phyloP scores from a whole-genome alignment of 192 early-diverging fungal species.

The Piromyces sp. region DNA sequence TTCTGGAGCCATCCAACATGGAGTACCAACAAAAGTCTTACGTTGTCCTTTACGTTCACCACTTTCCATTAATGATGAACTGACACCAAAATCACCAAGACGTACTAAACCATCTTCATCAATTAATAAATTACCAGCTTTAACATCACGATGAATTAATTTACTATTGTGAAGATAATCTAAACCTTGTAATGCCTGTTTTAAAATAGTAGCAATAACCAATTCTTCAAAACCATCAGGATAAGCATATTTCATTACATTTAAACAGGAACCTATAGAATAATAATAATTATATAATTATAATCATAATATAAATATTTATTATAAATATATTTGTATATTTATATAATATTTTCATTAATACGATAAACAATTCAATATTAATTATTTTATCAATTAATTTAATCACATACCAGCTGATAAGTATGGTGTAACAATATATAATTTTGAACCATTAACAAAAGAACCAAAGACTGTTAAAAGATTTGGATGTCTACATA shows the following conservation, averaged over 20 bases:
- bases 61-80: slow-evolving; percentile 42
- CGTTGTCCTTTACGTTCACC: slow-evolving; percentile 36
- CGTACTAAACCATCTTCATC: slow-evolving; percentile 44
- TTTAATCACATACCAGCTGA: slow-evolving; percentile 27
- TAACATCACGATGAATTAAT: slow-evolving; percentile 55
- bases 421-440: slow-evolving; percentile 72
- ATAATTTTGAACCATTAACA: slow-evolving; percentile 57
- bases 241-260: slow-evolving; percentile 77
- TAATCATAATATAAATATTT: neutral
- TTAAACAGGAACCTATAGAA: slow-evolving; percentile 51
- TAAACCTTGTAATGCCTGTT: slow-evolving; percentile 50
- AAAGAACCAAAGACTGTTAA: slow-evolving; percentile 69
- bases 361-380: too few species aligned
- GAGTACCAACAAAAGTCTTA: slow-evolving; percentile 57
- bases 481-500: slow-evolving; percentile 74
- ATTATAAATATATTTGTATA: too few species aligned
- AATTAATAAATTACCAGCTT: slow-evolving; percentile 51
- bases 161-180: slow-evolving; percentile 46
- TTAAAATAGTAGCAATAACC: slow-evolving; percentile 59
- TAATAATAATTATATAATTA: neutral
- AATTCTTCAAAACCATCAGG: slow-evolving; percentile 67
- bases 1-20: slow-evolving; percentile 35
- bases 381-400: too few species aligned
- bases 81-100: slow-evolving; percentile 54
- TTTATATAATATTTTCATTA: too few species aligned